phyloP scores from a whole-genome alignment of 164 flowering plant species.

The Chloranthus sessilifolius region DNA sequence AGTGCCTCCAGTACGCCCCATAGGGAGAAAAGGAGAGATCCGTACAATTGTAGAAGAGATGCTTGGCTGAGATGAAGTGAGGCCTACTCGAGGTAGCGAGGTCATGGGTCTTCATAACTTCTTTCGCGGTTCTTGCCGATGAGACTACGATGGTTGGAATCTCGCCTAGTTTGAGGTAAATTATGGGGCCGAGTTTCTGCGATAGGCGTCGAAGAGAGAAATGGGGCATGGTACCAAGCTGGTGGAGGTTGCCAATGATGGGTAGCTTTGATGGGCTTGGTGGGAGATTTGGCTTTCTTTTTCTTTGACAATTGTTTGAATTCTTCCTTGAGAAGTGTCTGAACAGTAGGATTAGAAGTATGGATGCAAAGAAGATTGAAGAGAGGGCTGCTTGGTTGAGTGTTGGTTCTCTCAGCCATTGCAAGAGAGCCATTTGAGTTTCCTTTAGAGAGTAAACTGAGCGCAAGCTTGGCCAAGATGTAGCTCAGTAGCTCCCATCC shows the following conservation, averaged over 20 bases:
- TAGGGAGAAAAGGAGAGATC: slow-evolving; percentile 45
- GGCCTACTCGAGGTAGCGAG: slow-evolving; percentile 43
- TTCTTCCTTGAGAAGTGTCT: background rate
- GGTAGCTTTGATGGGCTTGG: slow-evolving; percentile 54
- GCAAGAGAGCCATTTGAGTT: slow-evolving; percentile 1
- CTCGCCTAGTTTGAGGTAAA: slow-evolving; percentile 42
- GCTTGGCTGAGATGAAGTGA: slow-evolving; percentile 27
- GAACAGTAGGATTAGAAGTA: background rate
- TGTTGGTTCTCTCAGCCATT: background rate
- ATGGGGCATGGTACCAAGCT: slow-evolving; percentile 47
- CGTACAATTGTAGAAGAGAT: slow-evolving; percentile 40
- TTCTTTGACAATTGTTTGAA: no score
- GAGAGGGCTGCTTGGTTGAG: background rate
- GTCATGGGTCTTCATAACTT: slow-evolving; percentile 54
- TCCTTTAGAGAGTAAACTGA: no score
- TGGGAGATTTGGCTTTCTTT: slow-evolving; percentile 27
- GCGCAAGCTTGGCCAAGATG: no score
- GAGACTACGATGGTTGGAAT: slow-evolving; percentile 52
- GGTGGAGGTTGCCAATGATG: slow-evolving; percentile 60
- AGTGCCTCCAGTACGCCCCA: slow-evolving; percentile 51
- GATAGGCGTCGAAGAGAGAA: slow-evolving; percentile 34
- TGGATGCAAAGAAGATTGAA: background rate
- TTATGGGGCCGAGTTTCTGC: slow-evolving; percentile 39
- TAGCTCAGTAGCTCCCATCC: no score
- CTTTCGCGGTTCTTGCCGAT: slow-evolving; percentile 44